Evolutionary conservation across 1,284 basidiomycete species (phyloP), one percentile per base, ranked within the genome.

Genomic region (Rhodotorula sp.): DNA sequence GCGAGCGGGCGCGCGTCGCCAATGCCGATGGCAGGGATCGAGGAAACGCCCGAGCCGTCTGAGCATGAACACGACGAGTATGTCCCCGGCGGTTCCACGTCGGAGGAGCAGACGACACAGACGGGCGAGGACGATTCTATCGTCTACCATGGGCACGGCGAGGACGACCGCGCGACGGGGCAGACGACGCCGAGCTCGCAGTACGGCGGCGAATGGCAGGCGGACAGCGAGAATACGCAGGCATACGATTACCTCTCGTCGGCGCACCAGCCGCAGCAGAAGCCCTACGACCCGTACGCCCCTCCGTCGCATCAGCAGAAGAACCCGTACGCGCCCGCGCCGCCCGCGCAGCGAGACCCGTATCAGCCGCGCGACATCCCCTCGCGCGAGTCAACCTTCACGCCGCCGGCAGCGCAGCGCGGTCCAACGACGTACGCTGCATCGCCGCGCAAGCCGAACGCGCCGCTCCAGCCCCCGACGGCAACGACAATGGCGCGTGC

Each of bases 171-270:
- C 53, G 64, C 54, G 51, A 76, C 69, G 29, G 64, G 61, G 2
- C 61, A 57, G 22, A 72, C 66, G n/a, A 74, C 70, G 37, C 70
- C 70, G 9, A 67, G 70, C 29, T 74, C 75, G 61, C 68, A 61
- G 9, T 76, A 74, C 54, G 75, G 75, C n/a, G 75, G 73, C 37
- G 75, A 76, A 29, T 64, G 75, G 75, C 37, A 63, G n/a, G 66
- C 70, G 27, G 70, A 68, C 60, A 69, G 70, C 41, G 67, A 67
- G 36, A 34, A 54, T 34, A 48, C 32, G 19, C 46, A 66, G 19
- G 75, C 73, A 1, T 76, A 76, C 69, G 75, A 76, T 44, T 76
- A 76, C 56, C 56, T 74, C 64, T 59, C 50, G 10, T 55, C 29
- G 44, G 44, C 44, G 21, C 60, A 63, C 46, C n/a, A 53, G 27